Percentiles rank a stretch among this genome's conserved stretches.
Evolutionary conservation across 2,329 filamentous ascomycete genomes (phyloP).

Genomic region (Colletotrichum lupini): DNA sequence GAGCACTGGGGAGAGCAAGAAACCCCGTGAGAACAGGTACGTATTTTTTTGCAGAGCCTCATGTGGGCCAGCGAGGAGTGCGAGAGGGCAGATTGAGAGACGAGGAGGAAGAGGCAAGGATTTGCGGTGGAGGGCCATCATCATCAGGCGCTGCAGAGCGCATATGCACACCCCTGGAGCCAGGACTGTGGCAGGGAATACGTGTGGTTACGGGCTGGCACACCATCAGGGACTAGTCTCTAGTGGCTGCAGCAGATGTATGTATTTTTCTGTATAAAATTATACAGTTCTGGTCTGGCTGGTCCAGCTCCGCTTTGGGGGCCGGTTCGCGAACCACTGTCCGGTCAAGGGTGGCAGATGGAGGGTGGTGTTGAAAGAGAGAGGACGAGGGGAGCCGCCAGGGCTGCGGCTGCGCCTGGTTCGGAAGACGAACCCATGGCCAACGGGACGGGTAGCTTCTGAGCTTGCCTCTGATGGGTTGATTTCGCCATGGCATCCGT

Average conservation of each 20-base stretch:
- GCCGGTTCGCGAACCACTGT: slow-evolving; percentile 1
- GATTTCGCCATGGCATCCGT: slow-evolving; percentile 1
- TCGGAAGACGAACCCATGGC: slow-evolving; percentile 5
- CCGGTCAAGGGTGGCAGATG: background rate
- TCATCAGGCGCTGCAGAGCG: slow-evolving; percentile 19
- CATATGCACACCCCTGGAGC: slow-evolving; percentile 25
- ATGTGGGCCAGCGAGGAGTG: background rate
- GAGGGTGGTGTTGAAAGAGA: slow-evolving; percentile 7
- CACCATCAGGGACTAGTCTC: slow-evolving; percentile 14
- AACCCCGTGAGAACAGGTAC: slow-evolving; percentile 12
- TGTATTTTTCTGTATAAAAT: slow-evolving; percentile 6
- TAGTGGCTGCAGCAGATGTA: slow-evolving; percentile 15
- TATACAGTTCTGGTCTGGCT: slow-evolving; percentile 4
- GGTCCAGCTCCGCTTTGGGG: slow-evolving; percentile 7
- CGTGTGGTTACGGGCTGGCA: slow-evolving; percentile 12
- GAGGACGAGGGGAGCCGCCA: slow-evolving; percentile 25
- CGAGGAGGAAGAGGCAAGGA: slow-evolving; percentile 29
- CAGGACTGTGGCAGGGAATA: slow-evolving; percentile 14
- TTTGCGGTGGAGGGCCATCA: slow-evolving; percentile 10
- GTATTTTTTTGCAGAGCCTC: slow-evolving; percentile 29
- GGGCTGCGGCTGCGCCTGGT: slow-evolving; percentile 17
- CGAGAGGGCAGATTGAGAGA: slow-evolving; percentile 11
- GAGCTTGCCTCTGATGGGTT: background rate
- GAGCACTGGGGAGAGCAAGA: background rate
- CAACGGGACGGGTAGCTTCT: background rate